These are phyloP conservation scores for Aspergillus bridgeri DNA, from an alignment of 495 filamentous ascomycete genomes.

Conservation along the genomic window DNA sequence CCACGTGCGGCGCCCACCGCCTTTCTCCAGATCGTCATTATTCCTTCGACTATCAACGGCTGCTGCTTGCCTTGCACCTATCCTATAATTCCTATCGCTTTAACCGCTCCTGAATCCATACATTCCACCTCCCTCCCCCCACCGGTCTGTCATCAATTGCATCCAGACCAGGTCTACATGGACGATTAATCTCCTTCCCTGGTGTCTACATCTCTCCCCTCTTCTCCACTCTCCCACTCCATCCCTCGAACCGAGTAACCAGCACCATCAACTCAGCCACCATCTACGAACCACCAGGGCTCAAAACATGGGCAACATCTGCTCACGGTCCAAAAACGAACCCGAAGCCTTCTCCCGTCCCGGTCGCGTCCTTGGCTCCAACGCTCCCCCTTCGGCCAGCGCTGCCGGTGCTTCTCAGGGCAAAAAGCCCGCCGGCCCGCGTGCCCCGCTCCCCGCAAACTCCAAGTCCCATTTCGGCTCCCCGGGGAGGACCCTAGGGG, in stretches of 20 bases:
- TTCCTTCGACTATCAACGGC: slow-evolving; percentile 6
- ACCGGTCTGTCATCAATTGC: no score
- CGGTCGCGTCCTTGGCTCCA: slow-evolving; percentile 56
- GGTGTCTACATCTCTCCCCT: neutral
- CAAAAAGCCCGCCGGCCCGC: slow-evolving; percentile 19
- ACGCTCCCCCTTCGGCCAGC: slow-evolving; percentile 30
- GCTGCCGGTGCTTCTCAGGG: slow-evolving; percentile 4
- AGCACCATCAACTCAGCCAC: no score
- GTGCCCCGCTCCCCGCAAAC: slow-evolving; percentile 41
- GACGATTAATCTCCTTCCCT: no score
- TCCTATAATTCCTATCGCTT: no score
- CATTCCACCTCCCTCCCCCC: no score
- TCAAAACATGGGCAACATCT: slow-evolving; percentile 77
- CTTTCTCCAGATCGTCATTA: slow-evolving; percentile 26
- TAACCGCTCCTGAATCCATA: no score
- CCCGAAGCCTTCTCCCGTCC: slow-evolving; percentile 55
- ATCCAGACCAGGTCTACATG: no score
- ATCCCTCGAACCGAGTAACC: no score
- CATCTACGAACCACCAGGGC: no score
- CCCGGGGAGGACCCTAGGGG: slow-evolving; percentile 56
- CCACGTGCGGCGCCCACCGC: slow-evolving; percentile 17
- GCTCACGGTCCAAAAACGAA: slow-evolving; percentile 60
- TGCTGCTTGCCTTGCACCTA: no score
- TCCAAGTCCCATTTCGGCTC: slow-evolving; percentile 37
- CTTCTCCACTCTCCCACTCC: neutral